phyloP scores from a whole-genome alignment of 2,329 filamentous ascomycete species.

The Ophiostoma sp. region DNA sequence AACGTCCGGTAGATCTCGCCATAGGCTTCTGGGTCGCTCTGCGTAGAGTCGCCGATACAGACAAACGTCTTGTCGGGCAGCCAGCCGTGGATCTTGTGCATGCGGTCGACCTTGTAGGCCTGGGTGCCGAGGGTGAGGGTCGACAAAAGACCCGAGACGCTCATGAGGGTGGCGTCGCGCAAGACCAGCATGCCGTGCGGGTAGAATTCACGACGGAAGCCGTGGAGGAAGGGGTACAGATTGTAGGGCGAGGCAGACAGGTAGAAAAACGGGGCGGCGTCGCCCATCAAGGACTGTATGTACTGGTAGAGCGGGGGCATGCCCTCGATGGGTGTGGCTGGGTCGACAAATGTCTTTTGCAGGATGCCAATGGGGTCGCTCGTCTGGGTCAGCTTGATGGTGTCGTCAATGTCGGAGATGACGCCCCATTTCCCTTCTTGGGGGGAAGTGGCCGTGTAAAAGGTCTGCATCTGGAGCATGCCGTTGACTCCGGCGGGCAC shows the following conservation, averaged over 20 bases:
- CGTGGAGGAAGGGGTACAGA: slow-evolving; percentile 80
- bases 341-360: slow-evolving; percentile 77
- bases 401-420: slow-evolving; percentile 91
- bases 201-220: slow-evolving; percentile 71
- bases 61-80: slow-evolving; percentile 78
- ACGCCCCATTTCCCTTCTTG: slow-evolving; percentile 78
- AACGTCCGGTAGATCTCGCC: slow-evolving; percentile 57
- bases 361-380: slow-evolving; percentile 78
- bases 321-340: slow-evolving; percentile 67
- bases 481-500: slow-evolving; percentile 56
- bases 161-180: slow-evolving; percentile 84
- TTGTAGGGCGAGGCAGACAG: slow-evolving; percentile 93
- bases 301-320: slow-evolving; percentile 83
- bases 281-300: slow-evolving; percentile 54
- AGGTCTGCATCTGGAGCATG: slow-evolving; percentile 64
- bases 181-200: slow-evolving; percentile 79
- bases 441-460: slow-evolving; percentile 64
- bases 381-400: slow-evolving; percentile 88
- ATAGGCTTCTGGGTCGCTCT: slow-evolving; percentile 75
- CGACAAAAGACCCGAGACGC: slow-evolving; percentile 73
- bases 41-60: slow-evolving; percentile 86
- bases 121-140: slow-evolving; percentile 79
- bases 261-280: slow-evolving; percentile 73
- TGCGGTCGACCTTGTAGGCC: slow-evolving; percentile 80
- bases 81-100: slow-evolving; percentile 75